A percentile compares a stretch with the other conserved stretches of the same genome.
These are phyloP conservation scores for Myxozyma sirexii DNA, from an alignment of 805 yeast species.

Conservation along the genomic window DNA sequence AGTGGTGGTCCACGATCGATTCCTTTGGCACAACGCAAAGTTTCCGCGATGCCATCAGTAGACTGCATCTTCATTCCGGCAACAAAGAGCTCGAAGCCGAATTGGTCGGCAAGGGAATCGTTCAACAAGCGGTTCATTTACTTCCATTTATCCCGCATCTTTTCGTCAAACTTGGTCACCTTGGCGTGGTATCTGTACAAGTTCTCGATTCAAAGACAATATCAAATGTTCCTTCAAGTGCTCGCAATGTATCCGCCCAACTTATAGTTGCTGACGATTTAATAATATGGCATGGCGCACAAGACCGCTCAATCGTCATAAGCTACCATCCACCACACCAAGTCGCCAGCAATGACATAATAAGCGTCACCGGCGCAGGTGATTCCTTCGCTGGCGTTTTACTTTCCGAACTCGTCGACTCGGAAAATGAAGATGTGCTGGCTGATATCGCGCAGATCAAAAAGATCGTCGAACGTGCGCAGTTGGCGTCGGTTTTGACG, in stretches of 20 bases:
- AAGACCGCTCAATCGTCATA: neutral
- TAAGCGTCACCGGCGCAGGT: conserved; percentile 87
- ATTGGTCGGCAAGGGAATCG: conserved; percentile 46
- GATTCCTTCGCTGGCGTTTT: conserved; percentile 75
- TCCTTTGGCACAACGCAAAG: conserved; percentile 52
- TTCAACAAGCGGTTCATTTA: conserved; percentile 70
- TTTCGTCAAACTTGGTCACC: conserved; percentile 65
- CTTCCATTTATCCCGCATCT: conserved; percentile 73
- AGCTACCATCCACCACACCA: conserved; percentile 5
- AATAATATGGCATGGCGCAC: conserved; percentile 34
- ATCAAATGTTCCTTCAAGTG: neutral
- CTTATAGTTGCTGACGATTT: conserved; percentile 17
- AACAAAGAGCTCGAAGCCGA: conserved; percentile 39
- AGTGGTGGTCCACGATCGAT: conserved; percentile 79
- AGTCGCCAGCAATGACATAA: conserved; percentile 40
- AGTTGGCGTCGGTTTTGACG: conserved; percentile 30
- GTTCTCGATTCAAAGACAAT: conserved; percentile 27
- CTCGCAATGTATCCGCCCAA: neutral
- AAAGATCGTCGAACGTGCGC: conserved; percentile 22
- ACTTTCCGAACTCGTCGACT: conserved; percentile 46
- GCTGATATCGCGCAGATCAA: conserved; percentile 8
- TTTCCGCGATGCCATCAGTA: conserved; percentile 46
- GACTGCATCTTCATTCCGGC: conserved; percentile 40
- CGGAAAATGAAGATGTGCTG: conserved; percentile 29
- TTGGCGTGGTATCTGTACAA: conserved; percentile 59